A percentile compares a stretch with the other conserved stretches of the same genome.
phyloP scores from a whole-genome alignment of 106 monocot species.

The Cymbidium sinense region DNA sequence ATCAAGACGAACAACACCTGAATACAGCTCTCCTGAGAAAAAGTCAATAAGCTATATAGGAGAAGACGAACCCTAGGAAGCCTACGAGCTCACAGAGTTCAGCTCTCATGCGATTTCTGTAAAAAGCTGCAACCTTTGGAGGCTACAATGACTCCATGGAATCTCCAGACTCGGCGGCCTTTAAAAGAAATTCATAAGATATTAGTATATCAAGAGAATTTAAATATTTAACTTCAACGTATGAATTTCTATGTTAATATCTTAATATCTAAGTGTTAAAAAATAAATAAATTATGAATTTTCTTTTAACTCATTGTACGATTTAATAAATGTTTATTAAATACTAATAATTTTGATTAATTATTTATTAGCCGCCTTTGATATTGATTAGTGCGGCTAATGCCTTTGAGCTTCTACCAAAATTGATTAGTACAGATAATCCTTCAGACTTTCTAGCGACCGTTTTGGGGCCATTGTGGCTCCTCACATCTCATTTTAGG shows the following conservation, averaged over 20 bases:
- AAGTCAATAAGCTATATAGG: neutral
- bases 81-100: neutral
- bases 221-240: neutral
- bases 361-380: neutral
- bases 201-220: neutral
- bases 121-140: neutral
- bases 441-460: no score
- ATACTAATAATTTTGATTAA: neutral
- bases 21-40: neutral
- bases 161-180: neutral
- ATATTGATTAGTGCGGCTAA: no score
- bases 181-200: neutral
- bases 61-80: neutral
- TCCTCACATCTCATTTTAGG: no score
- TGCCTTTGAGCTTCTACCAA: no score
- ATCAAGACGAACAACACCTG: neutral
- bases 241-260: neutral
- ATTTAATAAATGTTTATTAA: neutral
- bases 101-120: neutral
- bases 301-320: neutral
- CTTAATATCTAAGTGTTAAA: neutral
- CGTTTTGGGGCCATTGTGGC: no score
- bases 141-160: neutral
- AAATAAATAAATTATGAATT: neutral
- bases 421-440: no score